Conservation (phyloP, 192 early-diverging fungal species). For the Allomyces javanicus region DNA sequence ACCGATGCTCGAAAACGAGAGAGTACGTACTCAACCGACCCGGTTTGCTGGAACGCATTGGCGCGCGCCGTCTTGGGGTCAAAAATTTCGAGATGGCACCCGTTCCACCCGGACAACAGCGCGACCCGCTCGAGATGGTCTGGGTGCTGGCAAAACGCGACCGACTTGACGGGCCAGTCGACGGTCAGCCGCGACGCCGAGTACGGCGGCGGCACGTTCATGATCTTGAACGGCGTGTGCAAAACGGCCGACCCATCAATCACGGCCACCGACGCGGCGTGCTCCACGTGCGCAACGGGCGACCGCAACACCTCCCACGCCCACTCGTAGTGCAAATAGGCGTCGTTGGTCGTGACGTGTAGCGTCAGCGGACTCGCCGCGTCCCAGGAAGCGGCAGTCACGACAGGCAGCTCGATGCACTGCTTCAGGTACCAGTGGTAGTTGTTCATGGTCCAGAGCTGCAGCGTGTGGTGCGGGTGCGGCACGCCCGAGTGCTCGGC, state of each 20-base stretch:
- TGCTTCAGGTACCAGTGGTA: slow-evolving; percentile 96
- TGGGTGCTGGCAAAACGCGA: slow-evolving; percentile 35
- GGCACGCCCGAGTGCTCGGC: slow-evolving; percentile 13
- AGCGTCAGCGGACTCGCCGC: slow-evolving; percentile 43
- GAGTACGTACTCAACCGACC: too few relatives aligned
- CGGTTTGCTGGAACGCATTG: too few relatives aligned
- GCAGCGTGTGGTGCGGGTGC: slow-evolving; percentile 24
- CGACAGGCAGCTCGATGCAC: slow-evolving; percentile 31
- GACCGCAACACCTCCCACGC: slow-evolving; percentile 18
- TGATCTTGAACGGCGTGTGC: slow-evolving; percentile 51
- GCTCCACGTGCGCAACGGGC: slow-evolving; percentile 14
- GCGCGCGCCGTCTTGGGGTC: too few relatives aligned
- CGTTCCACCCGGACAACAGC: too few relatives aligned
- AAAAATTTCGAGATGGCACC: too few relatives aligned
- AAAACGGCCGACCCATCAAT: slow-evolving; percentile 39
- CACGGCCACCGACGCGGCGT: slow-evolving; percentile 46
- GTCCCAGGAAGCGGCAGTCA: slow-evolving; percentile 53
- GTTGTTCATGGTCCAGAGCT: slow-evolving; percentile 84
- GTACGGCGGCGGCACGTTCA: slow-evolving; percentile 96
- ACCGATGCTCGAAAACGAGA: too few relatives aligned
- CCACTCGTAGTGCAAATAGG: slow-evolving; percentile 18
- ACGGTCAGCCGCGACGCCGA: slow-evolving; percentile 19
- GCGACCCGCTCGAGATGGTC: not conserved
- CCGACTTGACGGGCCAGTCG: slow-evolving; percentile 23
- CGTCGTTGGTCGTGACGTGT: slow-evolving; percentile 27